Evolutionary conservation across 768 basidiomycete species (phyloP).

Genomic region (Trametes punicea): DNA sequence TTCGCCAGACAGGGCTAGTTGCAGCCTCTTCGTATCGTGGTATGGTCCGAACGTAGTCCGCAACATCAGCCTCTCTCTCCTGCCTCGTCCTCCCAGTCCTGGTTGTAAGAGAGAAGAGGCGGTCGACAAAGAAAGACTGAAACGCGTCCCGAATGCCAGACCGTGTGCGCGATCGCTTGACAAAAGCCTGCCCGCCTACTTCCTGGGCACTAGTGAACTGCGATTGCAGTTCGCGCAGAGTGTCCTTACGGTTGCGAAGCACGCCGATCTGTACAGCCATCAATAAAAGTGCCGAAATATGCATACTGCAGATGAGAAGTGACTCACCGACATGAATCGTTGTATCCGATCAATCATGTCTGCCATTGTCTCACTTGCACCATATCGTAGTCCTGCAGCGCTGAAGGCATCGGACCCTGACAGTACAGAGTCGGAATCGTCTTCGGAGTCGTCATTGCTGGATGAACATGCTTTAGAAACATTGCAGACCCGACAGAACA

Average conservation of each 20-base stretch:
- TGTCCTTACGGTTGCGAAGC: background rate
- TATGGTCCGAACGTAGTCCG: background rate
- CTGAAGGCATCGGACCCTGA: background rate
- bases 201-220: background rate
- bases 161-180: conserved; percentile 24
- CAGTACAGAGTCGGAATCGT: background rate
- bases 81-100: background rate
- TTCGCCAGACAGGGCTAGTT: conserved; percentile 36
- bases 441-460: background rate
- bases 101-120: background rate
- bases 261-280: background rate
- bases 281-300: no score
- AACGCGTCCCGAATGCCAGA: conserved; percentile 35
- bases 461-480: conserved; percentile 32
- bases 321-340: no score
- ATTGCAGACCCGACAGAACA: conserved; percentile 40
- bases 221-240: background rate
- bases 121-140: conserved; percentile 28
- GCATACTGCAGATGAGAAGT: no score
- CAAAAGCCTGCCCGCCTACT: conserved; percentile 3
- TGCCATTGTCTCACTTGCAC: no score
- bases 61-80: conserved; percentile 19
- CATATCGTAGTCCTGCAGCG: no score
- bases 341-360: no score
- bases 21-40: conserved; percentile 27